A percentile compares a stretch with the other conserved stretches of the same genome.
phyloP scores from a whole-genome alignment of 208 protist species.

The Trypanosoma vivax region DNA sequence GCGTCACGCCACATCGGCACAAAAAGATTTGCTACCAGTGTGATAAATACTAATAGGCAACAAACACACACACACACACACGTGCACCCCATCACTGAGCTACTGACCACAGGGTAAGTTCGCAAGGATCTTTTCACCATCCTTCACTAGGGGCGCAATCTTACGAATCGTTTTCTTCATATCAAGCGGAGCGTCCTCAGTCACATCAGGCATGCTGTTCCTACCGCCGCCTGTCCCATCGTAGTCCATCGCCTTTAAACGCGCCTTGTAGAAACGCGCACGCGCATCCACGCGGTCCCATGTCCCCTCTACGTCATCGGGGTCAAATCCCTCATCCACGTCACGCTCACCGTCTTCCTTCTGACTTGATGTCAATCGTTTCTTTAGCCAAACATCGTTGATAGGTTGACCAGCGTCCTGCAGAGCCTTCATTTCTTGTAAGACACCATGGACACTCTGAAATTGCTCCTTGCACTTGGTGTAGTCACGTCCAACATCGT shows the following conservation, averaged over 20 bases:
- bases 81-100: not conserved
- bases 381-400: conserved; percentile 75
- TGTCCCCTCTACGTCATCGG: conserved; percentile 64
- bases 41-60: too few relatives aligned
- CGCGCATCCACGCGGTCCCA: conserved; percentile 79
- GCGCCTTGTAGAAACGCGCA: conserved; percentile 83
- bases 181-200: conserved; percentile 70
- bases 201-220: conserved; percentile 63
- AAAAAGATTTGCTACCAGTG: too few relatives aligned
- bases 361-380: conserved; percentile 41
- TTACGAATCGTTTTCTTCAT: conserved; percentile 74
- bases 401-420: conserved; percentile 64
- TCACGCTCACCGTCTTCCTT: conserved; percentile 40
- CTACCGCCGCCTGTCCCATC: conserved; percentile 65
- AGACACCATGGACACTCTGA: conserved; percentile 58
- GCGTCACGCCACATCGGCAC: too few relatives aligned
- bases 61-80: too few relatives aligned
- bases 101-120: conserved; percentile 27
- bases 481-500: conserved; percentile 46
- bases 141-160: conserved; percentile 77
- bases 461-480: conserved; percentile 68
- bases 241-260: conserved; percentile 84
- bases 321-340: conserved; percentile 59
- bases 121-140: conserved; percentile 77
- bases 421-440: conserved; percentile 74